Evolutionary conservation across 2,329 filamentous ascomycete species (phyloP).

Genomic region (Claviceps paspali): DNA sequence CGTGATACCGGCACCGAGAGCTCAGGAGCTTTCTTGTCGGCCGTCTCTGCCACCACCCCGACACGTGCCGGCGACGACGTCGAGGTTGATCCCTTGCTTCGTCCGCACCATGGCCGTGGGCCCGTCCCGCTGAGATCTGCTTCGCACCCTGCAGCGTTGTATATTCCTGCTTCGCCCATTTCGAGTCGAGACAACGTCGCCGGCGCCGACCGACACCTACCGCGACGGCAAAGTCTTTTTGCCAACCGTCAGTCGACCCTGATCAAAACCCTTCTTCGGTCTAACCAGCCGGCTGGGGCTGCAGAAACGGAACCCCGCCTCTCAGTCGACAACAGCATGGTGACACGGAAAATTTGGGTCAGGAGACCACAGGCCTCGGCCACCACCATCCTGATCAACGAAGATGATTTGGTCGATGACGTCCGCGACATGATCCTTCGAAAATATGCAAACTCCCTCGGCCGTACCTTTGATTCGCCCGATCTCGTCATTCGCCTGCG

Average conservation of each 20-base stretch:
- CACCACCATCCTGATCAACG: slow-evolving; percentile 69
- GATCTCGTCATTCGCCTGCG: slow-evolving; percentile 70
- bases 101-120: slow-evolving; percentile 11
- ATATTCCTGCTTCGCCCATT: slow-evolving; percentile 7
- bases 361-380: slow-evolving; percentile 73
- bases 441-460: slow-evolving; percentile 89
- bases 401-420: slow-evolving; percentile 89
- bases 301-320: slow-evolving; percentile 10
- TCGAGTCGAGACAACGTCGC: slow-evolving; percentile 7
- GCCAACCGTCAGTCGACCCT: slow-evolving; percentile 23
- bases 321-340: slow-evolving; percentile 34
- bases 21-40: slow-evolving; percentile 2
- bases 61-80: slow-evolving; percentile 9
- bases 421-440: slow-evolving; percentile 80
- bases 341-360: slow-evolving; percentile 83
- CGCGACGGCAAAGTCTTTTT: slow-evolving; percentile 18
- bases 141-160: slow-evolving; percentile 12
- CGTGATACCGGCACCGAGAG: background rate
- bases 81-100: slow-evolving; percentile 3
- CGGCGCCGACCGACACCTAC: slow-evolving; percentile 9
- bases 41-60: slow-evolving; percentile 7
- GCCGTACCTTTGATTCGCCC: slow-evolving; percentile 75
- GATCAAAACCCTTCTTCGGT: slow-evolving; percentile 17
- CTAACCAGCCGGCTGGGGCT: slow-evolving; percentile 9
- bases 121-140: slow-evolving; percentile 15